phyloP scores from a whole-genome alignment of 148 eudicot genomes.

The Chenopodium berlandieri region DNA sequence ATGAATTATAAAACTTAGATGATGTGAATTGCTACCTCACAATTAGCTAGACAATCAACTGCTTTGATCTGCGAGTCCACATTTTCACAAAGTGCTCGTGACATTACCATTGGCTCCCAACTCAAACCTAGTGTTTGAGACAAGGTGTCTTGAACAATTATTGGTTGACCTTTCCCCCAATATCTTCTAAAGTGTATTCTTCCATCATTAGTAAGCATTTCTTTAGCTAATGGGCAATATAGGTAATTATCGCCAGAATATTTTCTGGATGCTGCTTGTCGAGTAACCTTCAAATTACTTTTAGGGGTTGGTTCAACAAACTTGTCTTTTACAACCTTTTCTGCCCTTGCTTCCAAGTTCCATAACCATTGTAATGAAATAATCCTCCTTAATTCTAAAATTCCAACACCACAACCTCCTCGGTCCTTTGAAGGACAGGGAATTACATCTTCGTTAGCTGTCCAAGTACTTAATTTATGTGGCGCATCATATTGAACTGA shows the following conservation, averaged over 20 bases:
- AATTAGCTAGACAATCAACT: conserved; percentile 74
- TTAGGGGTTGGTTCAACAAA: conserved; percentile 3
- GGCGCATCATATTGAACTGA: conserved; percentile 6
- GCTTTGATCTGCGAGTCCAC: conserved; percentile 54
- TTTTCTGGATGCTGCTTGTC: conserved; percentile 38
- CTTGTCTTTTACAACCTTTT: conserved; percentile 23
- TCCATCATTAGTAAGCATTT: conserved; percentile 34
- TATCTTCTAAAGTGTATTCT: conserved; percentile 47
- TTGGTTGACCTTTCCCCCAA: conserved; percentile 80
- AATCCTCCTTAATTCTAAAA: conserved; percentile 62
- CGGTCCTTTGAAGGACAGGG: conserved; percentile 63
- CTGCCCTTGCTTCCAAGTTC: conserved; percentile 44
- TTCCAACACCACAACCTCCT: conserved; percentile 74
- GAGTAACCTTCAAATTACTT: conserved; percentile 17
- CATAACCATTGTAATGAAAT: conserved; percentile 56
- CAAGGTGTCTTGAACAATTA: conserved; percentile 65
- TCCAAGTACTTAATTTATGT: conserved; percentile 39
- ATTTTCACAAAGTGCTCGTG: conserved; percentile 72
- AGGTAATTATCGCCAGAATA: conserved; percentile 40
- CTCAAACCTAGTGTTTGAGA: conserved; percentile 67
- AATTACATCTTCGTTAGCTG: conserved; percentile 37
- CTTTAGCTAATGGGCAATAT: conserved; percentile 50
- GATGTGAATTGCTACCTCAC: conserved; percentile 53
- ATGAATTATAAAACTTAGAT: background rate
- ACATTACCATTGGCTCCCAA: conserved; percentile 97